Evolutionary conservation across 2,329 filamentous ascomycete genomes (phyloP).

Genomic region (Colletotrichum lupini): DNA sequence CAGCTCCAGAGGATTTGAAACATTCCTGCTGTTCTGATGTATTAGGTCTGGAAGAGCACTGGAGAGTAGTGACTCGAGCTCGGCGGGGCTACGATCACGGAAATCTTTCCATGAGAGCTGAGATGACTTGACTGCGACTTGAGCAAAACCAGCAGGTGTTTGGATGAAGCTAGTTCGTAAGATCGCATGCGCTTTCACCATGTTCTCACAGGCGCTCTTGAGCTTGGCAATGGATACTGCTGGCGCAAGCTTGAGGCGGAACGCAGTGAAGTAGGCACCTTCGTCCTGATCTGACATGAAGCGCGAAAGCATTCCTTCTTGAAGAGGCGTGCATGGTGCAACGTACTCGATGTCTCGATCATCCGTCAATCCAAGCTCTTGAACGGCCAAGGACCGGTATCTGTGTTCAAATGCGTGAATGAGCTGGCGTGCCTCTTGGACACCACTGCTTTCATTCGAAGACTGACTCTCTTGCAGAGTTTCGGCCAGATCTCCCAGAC

Average conservation of each 20-base stretch:
- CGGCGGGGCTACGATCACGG: constrained; percentile 38
- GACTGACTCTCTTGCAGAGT: constrained; percentile 43
- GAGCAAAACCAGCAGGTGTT: constrained; percentile 80
- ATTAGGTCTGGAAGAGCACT: constrained; percentile 63
- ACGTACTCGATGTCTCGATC: constrained; percentile 73
- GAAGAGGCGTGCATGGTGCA: constrained; percentile 84
- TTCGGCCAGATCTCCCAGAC: constrained; percentile 58
- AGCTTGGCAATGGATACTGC: constrained; percentile 60
- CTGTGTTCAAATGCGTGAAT: constrained; percentile 74
- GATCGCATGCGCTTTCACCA: constrained; percentile 68
- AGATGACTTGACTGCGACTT: constrained; percentile 69
- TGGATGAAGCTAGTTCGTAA: constrained; percentile 78
- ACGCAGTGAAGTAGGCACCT: constrained; percentile 81
- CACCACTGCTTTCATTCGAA: constrained; percentile 36
- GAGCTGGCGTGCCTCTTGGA: constrained; percentile 65
- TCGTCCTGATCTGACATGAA: constrained; percentile 65
- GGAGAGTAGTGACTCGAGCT: constrained; percentile 47
- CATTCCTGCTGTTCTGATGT: constrained; percentile 56
- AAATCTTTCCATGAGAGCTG: constrained; percentile 57
- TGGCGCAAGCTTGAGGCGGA: constrained; percentile 67
- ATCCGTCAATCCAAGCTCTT: constrained; percentile 29
- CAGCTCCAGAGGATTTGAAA: constrained; percentile 65
- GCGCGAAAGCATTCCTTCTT: constrained; percentile 86
- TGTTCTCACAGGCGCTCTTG: constrained; percentile 65
- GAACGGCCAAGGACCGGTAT: constrained; percentile 65